These are phyloP conservation scores for Pichia paraexigua DNA, from an alignment of 805 yeast genomes.

Conservation along the genomic window DNA sequence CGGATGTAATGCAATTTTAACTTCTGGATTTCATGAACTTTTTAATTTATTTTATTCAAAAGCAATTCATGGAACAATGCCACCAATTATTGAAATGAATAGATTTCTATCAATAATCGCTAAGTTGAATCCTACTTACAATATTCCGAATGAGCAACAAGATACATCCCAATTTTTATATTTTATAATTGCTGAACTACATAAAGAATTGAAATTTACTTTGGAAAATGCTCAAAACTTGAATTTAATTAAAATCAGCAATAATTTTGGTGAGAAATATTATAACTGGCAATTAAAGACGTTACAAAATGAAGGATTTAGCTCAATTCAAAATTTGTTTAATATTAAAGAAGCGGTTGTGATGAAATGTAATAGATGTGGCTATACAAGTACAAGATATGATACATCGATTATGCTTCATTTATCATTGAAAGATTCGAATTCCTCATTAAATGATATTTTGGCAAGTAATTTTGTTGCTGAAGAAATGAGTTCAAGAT, in stretches of 20 bases:
- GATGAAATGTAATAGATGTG: slow-evolving; percentile 58
- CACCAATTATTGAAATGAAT: slow-evolving; percentile 53
- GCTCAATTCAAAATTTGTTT: slow-evolving; percentile 58
- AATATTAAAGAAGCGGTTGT: slow-evolving; percentile 69
- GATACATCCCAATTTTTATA: slow-evolving; percentile 74
- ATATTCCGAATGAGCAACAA: slow-evolving; percentile 69
- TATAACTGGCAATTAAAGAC: slow-evolving; percentile 51
- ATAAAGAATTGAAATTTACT: slow-evolving; percentile 45
- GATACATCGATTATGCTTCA: slow-evolving; percentile 28
- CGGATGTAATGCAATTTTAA: slow-evolving; percentile 14
- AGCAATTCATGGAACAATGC: slow-evolving; percentile 39
- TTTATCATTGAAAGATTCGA: slow-evolving; percentile 20
- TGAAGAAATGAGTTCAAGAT: slow-evolving; percentile 49
- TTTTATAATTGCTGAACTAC: slow-evolving; percentile 57
- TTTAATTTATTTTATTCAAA: slow-evolving; percentile 44
- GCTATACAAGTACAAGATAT: slow-evolving; percentile 49
- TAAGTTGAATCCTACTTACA: slow-evolving; percentile 54
- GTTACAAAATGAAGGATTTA: slow-evolving; percentile 48
- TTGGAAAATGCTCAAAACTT: neutral
- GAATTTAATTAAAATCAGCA: slow-evolving; percentile 7
- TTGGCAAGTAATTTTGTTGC: slow-evolving; percentile 52
- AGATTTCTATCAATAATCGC: slow-evolving; percentile 42
- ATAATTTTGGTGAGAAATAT: slow-evolving; percentile 38
- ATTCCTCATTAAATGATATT: slow-evolving; percentile 46
- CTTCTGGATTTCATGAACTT: slow-evolving; percentile 46